Conservation (phyloP, 2,329 filamentous ascomycete species). For the Beauveria australis region DNA sequence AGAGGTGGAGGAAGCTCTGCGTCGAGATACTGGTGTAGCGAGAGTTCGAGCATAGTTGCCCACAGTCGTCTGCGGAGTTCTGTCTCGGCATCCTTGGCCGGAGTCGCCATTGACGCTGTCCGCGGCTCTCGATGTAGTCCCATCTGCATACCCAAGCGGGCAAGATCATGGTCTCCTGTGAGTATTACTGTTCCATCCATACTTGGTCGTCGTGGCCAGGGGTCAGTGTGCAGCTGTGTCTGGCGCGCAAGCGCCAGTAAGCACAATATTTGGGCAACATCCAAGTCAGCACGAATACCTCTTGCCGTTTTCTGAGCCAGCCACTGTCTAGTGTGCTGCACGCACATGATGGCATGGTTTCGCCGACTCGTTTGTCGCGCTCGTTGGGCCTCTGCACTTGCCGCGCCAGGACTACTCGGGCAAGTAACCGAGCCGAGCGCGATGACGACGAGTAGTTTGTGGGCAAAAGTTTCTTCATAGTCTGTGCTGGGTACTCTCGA, state of each 20-base stretch:
- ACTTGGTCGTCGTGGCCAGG: background rate
- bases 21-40: conserved; percentile 35
- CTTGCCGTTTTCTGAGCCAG: conserved; percentile 11
- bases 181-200: conserved; percentile 1
- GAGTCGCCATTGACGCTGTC: conserved; percentile 30
- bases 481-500: conserved; percentile 3
- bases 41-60: conserved; percentile 40
- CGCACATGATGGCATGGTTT: conserved; percentile 16
- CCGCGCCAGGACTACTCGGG: background rate
- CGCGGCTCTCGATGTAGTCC: conserved; percentile 41
- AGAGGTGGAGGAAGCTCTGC: conserved; percentile 37
- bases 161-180: conserved; percentile 11
- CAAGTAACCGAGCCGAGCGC: conserved; percentile 39
- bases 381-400: background rate
- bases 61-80: conserved; percentile 41
- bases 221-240: conserved; percentile 11
- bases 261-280: conserved; percentile 22
- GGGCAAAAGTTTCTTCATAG: conserved; percentile 32
- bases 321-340: conserved; percentile 18
- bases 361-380: background rate
- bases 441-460: conserved; percentile 45
- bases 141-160: conserved; percentile 39
- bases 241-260: conserved; percentile 22
- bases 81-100: conserved; percentile 23
- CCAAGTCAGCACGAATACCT: conserved; percentile 4